Evolutionary conservation across 164 flowering plant genomes (phyloP).

Genomic region (Chloranthus sessilifolius): DNA sequence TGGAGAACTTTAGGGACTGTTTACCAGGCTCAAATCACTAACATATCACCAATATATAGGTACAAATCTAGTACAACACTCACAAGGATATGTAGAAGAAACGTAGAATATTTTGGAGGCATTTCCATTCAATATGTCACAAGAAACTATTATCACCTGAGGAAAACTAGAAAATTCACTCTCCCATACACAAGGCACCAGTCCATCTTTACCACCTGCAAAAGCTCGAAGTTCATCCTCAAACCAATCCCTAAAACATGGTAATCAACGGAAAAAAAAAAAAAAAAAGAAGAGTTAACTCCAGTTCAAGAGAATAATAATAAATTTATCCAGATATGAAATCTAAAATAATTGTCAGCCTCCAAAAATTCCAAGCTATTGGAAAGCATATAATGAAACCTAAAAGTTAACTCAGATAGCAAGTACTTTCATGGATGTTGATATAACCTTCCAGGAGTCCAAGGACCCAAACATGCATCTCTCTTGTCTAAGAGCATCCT

Average conservation of each 20-base stretch:
- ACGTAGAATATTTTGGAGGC: not conserved
- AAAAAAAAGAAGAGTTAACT: too few relatives aligned
- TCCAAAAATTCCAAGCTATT: too few relatives aligned
- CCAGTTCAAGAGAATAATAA: too few relatives aligned
- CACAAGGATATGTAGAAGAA: too few relatives aligned
- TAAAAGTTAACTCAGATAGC: not conserved
- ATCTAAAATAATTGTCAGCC: too few relatives aligned
- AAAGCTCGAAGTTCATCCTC: constrained; percentile 98
- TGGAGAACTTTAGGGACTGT: too few relatives aligned
- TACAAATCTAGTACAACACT: too few relatives aligned
- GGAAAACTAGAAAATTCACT: constrained; percentile 80
- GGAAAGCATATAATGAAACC: too few relatives aligned
- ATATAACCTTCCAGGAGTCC: constrained; percentile 91
- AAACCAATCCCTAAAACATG: constrained; percentile 76
- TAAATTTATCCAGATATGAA: too few relatives aligned
- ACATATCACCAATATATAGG: too few relatives aligned
- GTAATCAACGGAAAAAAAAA: not conserved
- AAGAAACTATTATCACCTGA: constrained; percentile 44
- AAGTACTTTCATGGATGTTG: not conserved
- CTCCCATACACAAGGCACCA: constrained; percentile 88
- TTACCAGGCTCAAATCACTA: too few relatives aligned
- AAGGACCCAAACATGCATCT: constrained; percentile 98
- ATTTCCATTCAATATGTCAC: not conserved
- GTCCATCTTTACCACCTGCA: constrained; percentile 92
- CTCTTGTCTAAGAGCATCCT: constrained; percentile 78